Evolutionary conservation across 192 early-diverging fungal genomes (phyloP), one percentile per base, ranked within the genome.

Genomic region (Geranomyces variabilis): DNA sequence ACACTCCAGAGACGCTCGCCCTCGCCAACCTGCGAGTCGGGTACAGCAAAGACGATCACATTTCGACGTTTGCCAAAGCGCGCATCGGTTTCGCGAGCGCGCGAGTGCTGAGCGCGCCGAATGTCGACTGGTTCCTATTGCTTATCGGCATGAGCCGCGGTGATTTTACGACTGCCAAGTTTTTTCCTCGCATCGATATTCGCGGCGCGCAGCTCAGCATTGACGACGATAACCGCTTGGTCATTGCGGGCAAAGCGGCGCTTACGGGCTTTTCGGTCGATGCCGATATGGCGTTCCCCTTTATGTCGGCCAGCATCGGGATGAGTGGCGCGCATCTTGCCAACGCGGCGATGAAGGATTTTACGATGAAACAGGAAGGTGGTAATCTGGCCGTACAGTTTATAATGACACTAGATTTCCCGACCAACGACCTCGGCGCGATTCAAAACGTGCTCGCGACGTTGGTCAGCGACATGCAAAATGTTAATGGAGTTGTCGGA

Each of bases 71-170:
- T 28, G 12, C 56, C 12, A 57, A 57, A 24, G 56, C 56, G 12
- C 56, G 56, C 56, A 57, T 57, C 24, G 56, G 56, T 10, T 57
- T 57, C 56, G 12, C 56, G 19, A 57, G 56, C 24, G 14, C 56
- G 14, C 12, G 24, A 24, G 26, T 57, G 12, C 56, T 57, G 13
- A 57, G 56, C 26, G 56, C 56, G 9, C 9, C 56, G 19, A 57
- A 57, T 24, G 26, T 57, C 56, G 56, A 57, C 26, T 14, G 10
- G 9, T 10, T 28, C 14, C 26, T 57, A 12, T 14, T 24, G 14
- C 24, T 57, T 10, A 28, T 57, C 26, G 19, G 19, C 56, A 57
- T 57, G 19, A 57, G 19, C 56, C 56, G 56, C 10, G 56, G 14
- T 57, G 56, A 57, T 24, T 57, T 57, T 24, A 57, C 56, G 9